Evolutionary conservation across 805 yeast species (phyloP), one percentile per base, ranked within the genome.

Genomic region (Metschnikowia borealis): DNA sequence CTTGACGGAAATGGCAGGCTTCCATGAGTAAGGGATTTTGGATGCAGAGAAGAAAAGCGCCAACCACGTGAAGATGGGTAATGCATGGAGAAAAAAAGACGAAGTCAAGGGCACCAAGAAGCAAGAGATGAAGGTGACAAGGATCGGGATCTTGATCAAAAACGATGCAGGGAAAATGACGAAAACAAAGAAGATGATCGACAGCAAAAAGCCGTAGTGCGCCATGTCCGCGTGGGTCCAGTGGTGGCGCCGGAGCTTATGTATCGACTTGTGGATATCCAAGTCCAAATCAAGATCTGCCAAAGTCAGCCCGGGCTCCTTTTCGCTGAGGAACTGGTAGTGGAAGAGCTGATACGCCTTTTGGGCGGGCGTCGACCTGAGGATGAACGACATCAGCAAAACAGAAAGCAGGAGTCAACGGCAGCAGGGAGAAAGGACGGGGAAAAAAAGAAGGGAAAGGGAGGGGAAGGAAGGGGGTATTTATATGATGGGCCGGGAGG

Each of bases 1-100:
- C 58, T 91, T 84, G 49, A 91, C 97, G 44, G 84, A 81, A 56
- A 91, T 92, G n/a, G 90, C 85, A 4, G 97, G 96, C 63, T 92
- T 83, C 78, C 85, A 82, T 3, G 71, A 66, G 3, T 82, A 76
- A 8, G 95, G 88, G 59, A 91, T 84, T 59, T 82, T 84, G 14
- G 87, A 78, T 40, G 90, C 83, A 23, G 85, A 79, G 69, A 87
- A 89, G 69, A 84, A 91, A 47, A 92, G 75, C 21, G 89, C 82
- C 57, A 89, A 78, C 96, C 97, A 91, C 2, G 95, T 77, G 49
- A 85, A 79, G 20, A 92, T 82, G 3, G 97, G 97, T 62, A 88
- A 68, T 13, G 89, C 94, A 58, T 83, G 83, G 46, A 89, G 74
- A 66, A 89, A 88, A 65, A 91, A 89, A 66, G 92, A 97, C 6